Evolutionary conservation across 1,139 yeast species (phyloP).

Genomic region (Kodamaea suecica): DNA sequence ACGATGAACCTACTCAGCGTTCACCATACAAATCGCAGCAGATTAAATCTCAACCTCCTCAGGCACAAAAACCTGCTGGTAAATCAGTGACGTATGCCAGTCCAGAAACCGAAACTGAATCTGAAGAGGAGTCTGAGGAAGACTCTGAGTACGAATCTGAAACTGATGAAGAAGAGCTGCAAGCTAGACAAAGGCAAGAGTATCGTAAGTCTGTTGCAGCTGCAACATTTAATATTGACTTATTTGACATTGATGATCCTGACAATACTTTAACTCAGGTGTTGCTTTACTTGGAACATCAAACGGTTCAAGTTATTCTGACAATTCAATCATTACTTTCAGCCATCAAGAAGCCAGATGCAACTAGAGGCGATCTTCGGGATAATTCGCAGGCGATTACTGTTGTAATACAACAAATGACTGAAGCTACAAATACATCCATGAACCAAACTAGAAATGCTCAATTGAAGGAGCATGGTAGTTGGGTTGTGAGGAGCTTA

Average conservation of each 20-base stretch:
- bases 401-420: conserved; percentile 78
- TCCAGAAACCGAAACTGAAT: conserved; percentile 10
- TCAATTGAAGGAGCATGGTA: conserved; percentile 84
- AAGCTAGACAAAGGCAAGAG: conserved; percentile 47
- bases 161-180: conserved; percentile 22
- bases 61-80: neutral
- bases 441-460: conserved; percentile 86
- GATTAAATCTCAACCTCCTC: neutral
- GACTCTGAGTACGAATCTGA: conserved; percentile 17
- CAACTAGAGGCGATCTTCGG: conserved; percentile 72
- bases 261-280: conserved; percentile 85
- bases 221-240: conserved; percentile 62
- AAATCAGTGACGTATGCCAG: conserved; percentile 17
- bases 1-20: neutral
- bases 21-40: neutral
- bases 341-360: conserved; percentile 72
- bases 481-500: conserved; percentile 83
- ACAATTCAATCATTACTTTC: conserved; percentile 81
- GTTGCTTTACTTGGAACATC: conserved; percentile 84
- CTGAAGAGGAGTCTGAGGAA: conserved; percentile 17
- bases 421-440: conserved; percentile 82
- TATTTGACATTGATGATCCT: conserved; percentile 79
- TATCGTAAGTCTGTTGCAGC: conserved; percentile 52
- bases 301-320: conserved; percentile 86
- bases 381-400: conserved; percentile 72